Evolutionary conservation across 768 basidiomycete genomes (phyloP).

Genomic region (Mycena crocata): DNA sequence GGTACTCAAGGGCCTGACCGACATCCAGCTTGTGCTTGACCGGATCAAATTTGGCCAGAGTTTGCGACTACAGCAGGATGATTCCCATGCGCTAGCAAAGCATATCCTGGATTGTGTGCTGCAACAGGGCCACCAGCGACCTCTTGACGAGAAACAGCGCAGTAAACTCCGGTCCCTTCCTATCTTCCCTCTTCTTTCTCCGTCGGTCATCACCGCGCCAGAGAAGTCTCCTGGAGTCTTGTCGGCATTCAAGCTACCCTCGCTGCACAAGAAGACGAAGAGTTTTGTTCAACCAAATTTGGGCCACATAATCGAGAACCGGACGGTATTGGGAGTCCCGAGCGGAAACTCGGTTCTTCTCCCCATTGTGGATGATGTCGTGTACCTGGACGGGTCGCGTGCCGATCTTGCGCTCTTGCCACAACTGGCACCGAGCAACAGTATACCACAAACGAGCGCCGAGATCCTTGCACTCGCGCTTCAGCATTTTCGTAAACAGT

Average conservation of each 20-base stretch:
- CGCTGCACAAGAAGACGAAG: conserved; percentile 30
- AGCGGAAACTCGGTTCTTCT: conserved; percentile 32
- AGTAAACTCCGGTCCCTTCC: conserved; percentile 43
- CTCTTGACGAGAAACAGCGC: conserved; percentile 32
- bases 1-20: conserved; percentile 35
- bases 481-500: conserved; percentile 44
- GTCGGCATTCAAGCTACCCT: conserved; percentile 28
- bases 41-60: conserved; percentile 22
- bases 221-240: conserved; percentile 26
- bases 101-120: conserved; percentile 31
- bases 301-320: conserved; percentile 6
- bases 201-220: not conserved
- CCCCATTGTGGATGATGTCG: conserved; percentile 36
- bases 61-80: conserved; percentile 20
- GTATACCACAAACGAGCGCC: conserved; percentile 31
- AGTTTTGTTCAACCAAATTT: conserved; percentile 20
- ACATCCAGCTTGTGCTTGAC: conserved; percentile 49
- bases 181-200: conserved; percentile 24
- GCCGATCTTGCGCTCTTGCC: conserved; percentile 37
- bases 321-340: conserved; percentile 30
- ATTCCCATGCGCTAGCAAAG: conserved; percentile 15
- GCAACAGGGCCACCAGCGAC: conserved; percentile 26
- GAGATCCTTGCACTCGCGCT: conserved; percentile 44
- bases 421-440: conserved; percentile 38
- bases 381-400: conserved; percentile 44